phyloP scores from a whole-genome alignment of 2,329 filamentous ascomycete species.

The Trichothecium roseum region DNA sequence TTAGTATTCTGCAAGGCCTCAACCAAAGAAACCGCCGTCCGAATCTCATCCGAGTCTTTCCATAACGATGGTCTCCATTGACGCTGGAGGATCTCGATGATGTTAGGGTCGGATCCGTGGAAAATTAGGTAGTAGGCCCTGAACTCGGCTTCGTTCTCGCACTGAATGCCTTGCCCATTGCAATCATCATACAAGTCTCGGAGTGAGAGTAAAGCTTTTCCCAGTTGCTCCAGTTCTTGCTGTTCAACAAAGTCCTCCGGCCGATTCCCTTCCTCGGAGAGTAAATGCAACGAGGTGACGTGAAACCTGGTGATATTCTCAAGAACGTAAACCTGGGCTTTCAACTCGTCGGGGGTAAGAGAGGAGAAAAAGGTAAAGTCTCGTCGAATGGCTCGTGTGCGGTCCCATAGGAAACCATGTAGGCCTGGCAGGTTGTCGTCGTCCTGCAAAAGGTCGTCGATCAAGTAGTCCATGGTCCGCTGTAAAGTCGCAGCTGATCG shows the following conservation, averaged over 20 bases:
- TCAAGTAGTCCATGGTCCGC: slow-evolving; percentile 51
- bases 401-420: slow-evolving; percentile 59
- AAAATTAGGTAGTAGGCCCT: slow-evolving; percentile 55
- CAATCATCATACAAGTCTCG: slow-evolving; percentile 59
- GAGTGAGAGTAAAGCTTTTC: slow-evolving; percentile 54
- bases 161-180: slow-evolving; percentile 43
- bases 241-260: slow-evolving; percentile 54
- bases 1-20: slow-evolving; percentile 49
- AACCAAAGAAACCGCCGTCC: slow-evolving; percentile 49
- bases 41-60: slow-evolving; percentile 45
- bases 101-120: slow-evolving; percentile 47
- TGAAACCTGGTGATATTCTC: slow-evolving; percentile 60
- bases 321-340: slow-evolving; percentile 50
- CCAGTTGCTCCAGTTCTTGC: slow-evolving; percentile 58
- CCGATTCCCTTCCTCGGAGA: slow-evolving; percentile 45
- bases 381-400: slow-evolving; percentile 55
- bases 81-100: slow-evolving; percentile 40
- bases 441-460: slow-evolving; percentile 45
- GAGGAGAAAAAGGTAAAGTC: slow-evolving; percentile 60
- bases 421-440: slow-evolving; percentile 43
- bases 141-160: slow-evolving; percentile 56
- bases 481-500: slow-evolving; percentile 48
- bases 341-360: slow-evolving; percentile 45
- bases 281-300: slow-evolving; percentile 52
- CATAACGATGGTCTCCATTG: slow-evolving; percentile 47